phyloP scores from a whole-genome alignment of 805 yeast species.

The Metschnikowia drakensbergensis region DNA sequence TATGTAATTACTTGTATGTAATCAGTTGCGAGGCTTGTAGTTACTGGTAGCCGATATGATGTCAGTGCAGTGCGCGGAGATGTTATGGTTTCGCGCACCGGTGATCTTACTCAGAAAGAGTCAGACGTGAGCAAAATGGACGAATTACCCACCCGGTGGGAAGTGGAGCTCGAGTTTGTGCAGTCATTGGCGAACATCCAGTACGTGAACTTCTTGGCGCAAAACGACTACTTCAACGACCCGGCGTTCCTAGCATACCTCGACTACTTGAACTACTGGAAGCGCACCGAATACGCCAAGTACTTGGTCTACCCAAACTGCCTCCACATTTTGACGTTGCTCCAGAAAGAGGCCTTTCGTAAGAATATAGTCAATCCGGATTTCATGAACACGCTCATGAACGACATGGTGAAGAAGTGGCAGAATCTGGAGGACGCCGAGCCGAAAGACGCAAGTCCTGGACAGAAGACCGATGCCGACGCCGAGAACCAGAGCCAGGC shows the following conservation, averaged over 20 bases:
- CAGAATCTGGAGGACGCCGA: constrained; percentile 20
- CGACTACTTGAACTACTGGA: constrained; percentile 84
- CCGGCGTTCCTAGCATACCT: constrained; percentile 70
- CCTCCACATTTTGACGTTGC: constrained; percentile 68
- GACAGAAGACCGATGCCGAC: neutral
- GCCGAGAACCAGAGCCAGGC: neutral
- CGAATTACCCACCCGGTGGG: constrained; percentile 75
- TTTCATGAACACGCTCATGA: constrained; percentile 56
- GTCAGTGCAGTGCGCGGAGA: no score
- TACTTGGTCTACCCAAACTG: constrained; percentile 85
- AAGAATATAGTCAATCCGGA: constrained; percentile 54
- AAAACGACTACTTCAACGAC: constrained; percentile 70
- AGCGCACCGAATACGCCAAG: constrained; percentile 62
- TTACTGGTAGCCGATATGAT: no score
- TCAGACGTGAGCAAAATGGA: constrained; percentile 10
- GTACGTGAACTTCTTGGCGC: constrained; percentile 82
- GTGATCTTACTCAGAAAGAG: no score
- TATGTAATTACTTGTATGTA: no score
- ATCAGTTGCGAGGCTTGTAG: no score
- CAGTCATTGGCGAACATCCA: constrained; percentile 89
- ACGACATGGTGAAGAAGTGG: constrained; percentile 77
- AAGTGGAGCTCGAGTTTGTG: constrained; percentile 87
- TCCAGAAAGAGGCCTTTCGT: constrained; percentile 51
- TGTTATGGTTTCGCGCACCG: no score
- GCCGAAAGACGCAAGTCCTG: neutral